Percentiles rank a stretch among this genome's conserved stretches.
Evolutionary conservation across 1,284 basidiomycete species (phyloP).

Genomic region (Pascua guehoae): DNA sequence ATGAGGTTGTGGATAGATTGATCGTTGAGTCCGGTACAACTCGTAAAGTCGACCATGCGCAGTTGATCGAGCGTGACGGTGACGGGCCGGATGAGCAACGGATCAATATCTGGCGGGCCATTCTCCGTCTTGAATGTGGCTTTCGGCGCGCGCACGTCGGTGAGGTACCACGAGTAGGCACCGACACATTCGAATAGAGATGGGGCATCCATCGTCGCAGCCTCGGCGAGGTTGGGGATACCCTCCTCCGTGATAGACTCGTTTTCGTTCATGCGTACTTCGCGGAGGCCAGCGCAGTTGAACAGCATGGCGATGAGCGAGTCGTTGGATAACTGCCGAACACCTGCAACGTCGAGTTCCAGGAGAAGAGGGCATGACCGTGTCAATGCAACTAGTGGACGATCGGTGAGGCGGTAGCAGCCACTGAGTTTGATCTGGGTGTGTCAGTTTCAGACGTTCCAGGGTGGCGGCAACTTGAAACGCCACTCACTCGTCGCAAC

Average conservation of each 20-base stretch:
- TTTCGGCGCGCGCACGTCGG: constrained; percentile 4
- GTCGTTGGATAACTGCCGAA: constrained; percentile 71
- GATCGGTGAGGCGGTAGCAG: constrained; percentile 72
- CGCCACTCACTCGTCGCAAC: constrained; percentile 58
- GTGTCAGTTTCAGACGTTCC: not conserved
- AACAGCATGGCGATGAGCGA: constrained; percentile 82
- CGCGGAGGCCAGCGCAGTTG: constrained; percentile 75
- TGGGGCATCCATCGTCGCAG: constrained; percentile 18
- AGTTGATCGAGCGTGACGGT: constrained; percentile 64
- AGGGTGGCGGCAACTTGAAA: not conserved
- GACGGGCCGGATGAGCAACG: constrained; percentile 21
- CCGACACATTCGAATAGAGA: constrained; percentile 8
- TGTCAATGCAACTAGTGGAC: constrained; percentile 75
- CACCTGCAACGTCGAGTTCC: constrained; percentile 88
- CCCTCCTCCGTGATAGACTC: constrained; percentile 73
- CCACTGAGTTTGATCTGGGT: constrained; percentile 77
- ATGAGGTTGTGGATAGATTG: constrained; percentile 87
- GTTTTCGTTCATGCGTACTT: constrained; percentile 82
- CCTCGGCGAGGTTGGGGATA: constrained; percentile 68
- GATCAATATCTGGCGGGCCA: not conserved
- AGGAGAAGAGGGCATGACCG: constrained; percentile 78
- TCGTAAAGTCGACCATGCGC: constrained; percentile 84
- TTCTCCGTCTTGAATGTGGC: constrained; percentile 2
- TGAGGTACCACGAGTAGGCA: constrained; percentile 16
- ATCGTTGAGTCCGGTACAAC: constrained; percentile 77